Evolutionary conservation across 495 filamentous ascomycete species (phyloP).

Genomic region (Elasticomyces elasticus): DNA sequence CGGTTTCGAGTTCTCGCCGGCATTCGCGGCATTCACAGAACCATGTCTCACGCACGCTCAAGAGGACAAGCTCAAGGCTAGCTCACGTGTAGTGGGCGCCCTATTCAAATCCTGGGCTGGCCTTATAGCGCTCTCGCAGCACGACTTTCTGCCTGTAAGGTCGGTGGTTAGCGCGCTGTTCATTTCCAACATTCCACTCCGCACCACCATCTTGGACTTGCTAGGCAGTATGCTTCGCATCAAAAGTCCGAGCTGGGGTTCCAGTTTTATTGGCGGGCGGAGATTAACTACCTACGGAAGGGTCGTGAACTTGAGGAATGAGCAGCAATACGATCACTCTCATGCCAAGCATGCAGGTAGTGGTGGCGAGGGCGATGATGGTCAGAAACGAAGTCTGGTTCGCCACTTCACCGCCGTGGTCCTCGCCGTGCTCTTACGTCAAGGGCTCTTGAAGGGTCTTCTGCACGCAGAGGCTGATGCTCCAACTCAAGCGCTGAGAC

Average conservation of each 20-base stretch:
- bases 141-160: constrained; percentile 68
- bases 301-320: constrained; percentile 74
- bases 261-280: constrained; percentile 85
- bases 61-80: constrained; percentile 71
- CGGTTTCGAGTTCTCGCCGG: constrained; percentile 50
- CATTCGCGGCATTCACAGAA: constrained; percentile 74
- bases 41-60: constrained; percentile 53
- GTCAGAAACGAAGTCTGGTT: constrained; percentile 67
- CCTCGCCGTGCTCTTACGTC: constrained; percentile 72
- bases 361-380: too few species aligned
- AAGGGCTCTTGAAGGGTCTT: constrained; percentile 62
- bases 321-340: constrained; percentile 41
- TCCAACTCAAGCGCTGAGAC: constrained; percentile 61
- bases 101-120: constrained; percentile 90
- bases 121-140: constrained; percentile 73
- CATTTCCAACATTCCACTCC: constrained; percentile 56
- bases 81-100: constrained; percentile 74
- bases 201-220: constrained; percentile 63
- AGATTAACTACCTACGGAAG: constrained; percentile 86
- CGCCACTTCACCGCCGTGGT: constrained; percentile 90
- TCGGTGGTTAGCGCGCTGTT: constrained; percentile 74
- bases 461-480: constrained; percentile 58
- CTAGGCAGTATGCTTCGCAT: constrained; percentile 86
- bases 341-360: too few species aligned
- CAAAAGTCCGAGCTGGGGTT: constrained; percentile 92